Conservation (phyloP, 2,329 filamentous ascomycete species). For the Fusarium cicatricum region DNA sequence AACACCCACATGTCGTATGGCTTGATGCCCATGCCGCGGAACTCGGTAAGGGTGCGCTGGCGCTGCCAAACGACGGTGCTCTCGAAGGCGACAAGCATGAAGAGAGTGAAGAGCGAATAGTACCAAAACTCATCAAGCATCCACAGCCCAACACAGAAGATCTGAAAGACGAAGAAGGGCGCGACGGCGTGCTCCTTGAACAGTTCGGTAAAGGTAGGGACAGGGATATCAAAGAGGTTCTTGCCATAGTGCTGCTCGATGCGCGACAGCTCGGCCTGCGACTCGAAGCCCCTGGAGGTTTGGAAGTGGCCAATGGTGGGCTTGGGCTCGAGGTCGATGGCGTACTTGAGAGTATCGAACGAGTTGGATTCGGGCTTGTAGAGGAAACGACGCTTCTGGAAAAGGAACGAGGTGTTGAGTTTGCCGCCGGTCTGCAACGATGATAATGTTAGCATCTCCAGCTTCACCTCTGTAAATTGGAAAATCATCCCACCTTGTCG, state of each 20-base stretch:
- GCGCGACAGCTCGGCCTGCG: conserved; percentile 77
- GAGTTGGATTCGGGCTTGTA: conserved; percentile 75
- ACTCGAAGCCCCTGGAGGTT: conserved; percentile 76
- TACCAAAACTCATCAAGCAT: conserved; percentile 99
- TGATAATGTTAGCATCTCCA: conserved; percentile 20
- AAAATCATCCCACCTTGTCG: conserved; percentile 65
- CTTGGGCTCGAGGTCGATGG: conserved; percentile 85
- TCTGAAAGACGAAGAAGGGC: conserved; percentile 98
- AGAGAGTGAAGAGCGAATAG: conserved; percentile 97
- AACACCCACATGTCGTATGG: conserved; percentile 95
- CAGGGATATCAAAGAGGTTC: conserved; percentile 97
- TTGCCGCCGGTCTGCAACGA: conserved; percentile 71
- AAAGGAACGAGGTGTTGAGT: conserved; percentile 85
- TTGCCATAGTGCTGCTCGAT: conserved; percentile 93
- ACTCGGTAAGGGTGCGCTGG: conserved; percentile 93
- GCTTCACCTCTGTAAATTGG: conserved; percentile 1
- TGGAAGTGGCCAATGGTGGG: conserved; percentile 83
- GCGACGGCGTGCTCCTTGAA: conserved; percentile 99
- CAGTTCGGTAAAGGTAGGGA: conserved; percentile 92
- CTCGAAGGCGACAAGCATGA: conserved; percentile 98
- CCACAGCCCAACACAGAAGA: conserved; percentile 98
- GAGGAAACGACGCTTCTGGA: conserved; percentile 97
- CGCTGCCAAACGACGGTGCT: conserved; percentile 99
- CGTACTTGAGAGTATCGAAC: conserved; percentile 86
- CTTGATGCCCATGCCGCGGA: conserved; percentile 99